Conservation (phyloP, 371 early-diverging fungal species). For the Entomophthora muscae region DNA sequence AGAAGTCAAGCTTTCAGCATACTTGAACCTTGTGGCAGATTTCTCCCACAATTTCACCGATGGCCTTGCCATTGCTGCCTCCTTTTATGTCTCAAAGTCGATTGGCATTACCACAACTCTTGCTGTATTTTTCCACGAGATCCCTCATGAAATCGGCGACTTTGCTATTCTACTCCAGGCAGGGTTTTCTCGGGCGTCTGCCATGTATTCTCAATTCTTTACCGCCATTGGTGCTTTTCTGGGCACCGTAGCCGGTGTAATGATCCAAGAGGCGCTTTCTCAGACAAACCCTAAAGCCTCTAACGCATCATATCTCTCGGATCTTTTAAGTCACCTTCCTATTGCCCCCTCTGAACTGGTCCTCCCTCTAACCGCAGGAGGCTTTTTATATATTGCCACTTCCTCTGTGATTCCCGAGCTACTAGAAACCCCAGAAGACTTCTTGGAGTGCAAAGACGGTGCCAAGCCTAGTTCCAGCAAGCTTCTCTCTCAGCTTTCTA, state of each 20-base stretch:
- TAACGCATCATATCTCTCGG: not conserved
- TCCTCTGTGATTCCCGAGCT: conserved; percentile 77
- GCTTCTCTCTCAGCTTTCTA: conserved; percentile 7
- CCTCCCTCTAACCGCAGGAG: conserved; percentile 77
- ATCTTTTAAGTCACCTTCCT: conserved; percentile 1
- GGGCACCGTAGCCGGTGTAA: conserved; percentile 62
- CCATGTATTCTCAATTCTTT: conserved; percentile 68
- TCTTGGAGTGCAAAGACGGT: conserved; percentile 27
- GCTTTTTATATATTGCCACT: conserved; percentile 75
- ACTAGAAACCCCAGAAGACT: conserved; percentile 35
- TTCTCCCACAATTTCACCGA: conserved; percentile 85
- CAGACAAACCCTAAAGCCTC: not conserved
- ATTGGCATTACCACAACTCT: conserved; percentile 73
- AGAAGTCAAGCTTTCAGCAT: conserved; percentile 47
- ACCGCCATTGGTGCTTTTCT: conserved; percentile 65
- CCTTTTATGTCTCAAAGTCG: conserved; percentile 63
- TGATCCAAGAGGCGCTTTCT: conserved; percentile 42
- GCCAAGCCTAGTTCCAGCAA: conserved; percentile 10
- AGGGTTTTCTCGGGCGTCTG: conserved; percentile 53
- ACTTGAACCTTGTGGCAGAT: conserved; percentile 70
- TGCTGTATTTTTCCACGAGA: conserved; percentile 86
- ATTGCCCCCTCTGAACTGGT: conserved; percentile 38
- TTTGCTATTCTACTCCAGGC: conserved; percentile 76
- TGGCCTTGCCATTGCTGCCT: conserved; percentile 79
- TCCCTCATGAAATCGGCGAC: conserved; percentile 85